Evolutionary conservation across 169 alveolate species (phyloP), one percentile per base, ranked within the genome.

Genomic region (Plasmodium sp.): DNA sequence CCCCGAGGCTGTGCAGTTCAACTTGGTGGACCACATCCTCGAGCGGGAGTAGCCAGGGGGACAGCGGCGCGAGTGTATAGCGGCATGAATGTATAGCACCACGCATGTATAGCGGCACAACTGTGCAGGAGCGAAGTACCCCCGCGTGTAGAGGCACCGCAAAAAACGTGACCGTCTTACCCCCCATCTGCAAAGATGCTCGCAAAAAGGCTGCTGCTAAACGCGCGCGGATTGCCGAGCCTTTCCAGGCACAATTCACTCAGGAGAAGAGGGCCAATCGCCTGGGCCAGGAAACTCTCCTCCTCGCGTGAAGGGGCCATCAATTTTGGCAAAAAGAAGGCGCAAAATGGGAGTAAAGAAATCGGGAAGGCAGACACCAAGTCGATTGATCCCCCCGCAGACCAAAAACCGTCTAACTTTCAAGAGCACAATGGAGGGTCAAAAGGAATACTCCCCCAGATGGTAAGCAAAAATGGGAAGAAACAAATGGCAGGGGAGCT

Each of bases 1-100:
- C 12, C 16, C 81, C 7, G 94, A 90, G 48, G 94, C 94, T 62
- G 82, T 81, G 18, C 41, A 90, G 16, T 90, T 90, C 51, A 90
- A 90, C 22, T 67, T 90, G 18, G 75, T 90, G 9, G 94, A 90
- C 33, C 36, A 90, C 18, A 90, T 90, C 34, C 83, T 90, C 45
- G 94, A 90, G 74, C 80, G 67, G 82, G 91, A 79, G 51, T 90
- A 79, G 71, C 18, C n/a, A 43, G 14, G 39, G 2, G 16, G 36
- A 34, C 5, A 34, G 36, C 36, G n/a, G 4, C 5, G 41, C 4
- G 4, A 0, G 0, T 36, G 41, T 36, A 3, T 2, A 62, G 77
- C 1, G 36, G 77, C 12, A 18, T 22, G 4, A 1, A 1, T 36
- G 41, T 36, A 3, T 1, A 12, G 75, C 4, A 36, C n/a, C 41